A percentile compares a stretch with the other conserved stretches of the same genome.
phyloP scores from a whole-genome alignment of 2,329 filamentous ascomycete species.

The Alternaria dauci region DNA sequence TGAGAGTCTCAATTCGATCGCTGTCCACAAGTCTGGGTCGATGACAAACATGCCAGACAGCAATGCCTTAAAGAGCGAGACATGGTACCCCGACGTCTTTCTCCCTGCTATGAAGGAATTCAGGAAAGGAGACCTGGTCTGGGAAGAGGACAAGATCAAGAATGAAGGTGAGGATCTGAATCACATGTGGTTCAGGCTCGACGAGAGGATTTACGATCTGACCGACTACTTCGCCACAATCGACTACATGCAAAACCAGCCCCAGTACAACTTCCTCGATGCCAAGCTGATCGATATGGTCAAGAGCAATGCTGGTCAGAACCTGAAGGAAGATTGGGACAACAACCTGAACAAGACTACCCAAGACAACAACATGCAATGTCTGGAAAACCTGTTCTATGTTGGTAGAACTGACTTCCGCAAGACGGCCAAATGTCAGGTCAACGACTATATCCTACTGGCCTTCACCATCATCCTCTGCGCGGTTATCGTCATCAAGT shows the following conservation, averaged over 20 bases:
- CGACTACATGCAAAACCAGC: constrained; percentile 63
- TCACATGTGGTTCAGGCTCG: constrained; percentile 81
- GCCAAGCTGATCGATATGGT: constrained; percentile 71
- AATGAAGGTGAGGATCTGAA: constrained; percentile 71
- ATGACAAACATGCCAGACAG: constrained; percentile 62
- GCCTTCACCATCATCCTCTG: constrained; percentile 87
- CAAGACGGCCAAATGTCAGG: constrained; percentile 74
- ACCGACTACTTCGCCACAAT: constrained; percentile 89
- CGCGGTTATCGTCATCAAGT: constrained; percentile 83
- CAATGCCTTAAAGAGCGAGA: constrained; percentile 65
- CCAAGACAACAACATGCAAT: constrained; percentile 76
- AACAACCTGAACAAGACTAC: constrained; percentile 59
- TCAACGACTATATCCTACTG: constrained; percentile 90
- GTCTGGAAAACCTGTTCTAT: constrained; percentile 84
- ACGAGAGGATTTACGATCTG: constrained; percentile 82
- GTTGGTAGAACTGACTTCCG: constrained; percentile 87
- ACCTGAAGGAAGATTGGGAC: constrained; percentile 75
- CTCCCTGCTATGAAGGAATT: constrained; percentile 81
- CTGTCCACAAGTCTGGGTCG: constrained; percentile 75
- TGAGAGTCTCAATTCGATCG: constrained; percentile 58
- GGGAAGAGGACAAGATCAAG: constrained; percentile 66
- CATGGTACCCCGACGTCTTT: constrained; percentile 83
- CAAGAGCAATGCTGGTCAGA: constrained; percentile 76
- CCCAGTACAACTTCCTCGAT: constrained; percentile 76
- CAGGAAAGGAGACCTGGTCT: constrained; percentile 87